Evolutionary conservation across 352 stramenopile genomes (phyloP).

Genomic region (Phytophthora ramorum): DNA sequence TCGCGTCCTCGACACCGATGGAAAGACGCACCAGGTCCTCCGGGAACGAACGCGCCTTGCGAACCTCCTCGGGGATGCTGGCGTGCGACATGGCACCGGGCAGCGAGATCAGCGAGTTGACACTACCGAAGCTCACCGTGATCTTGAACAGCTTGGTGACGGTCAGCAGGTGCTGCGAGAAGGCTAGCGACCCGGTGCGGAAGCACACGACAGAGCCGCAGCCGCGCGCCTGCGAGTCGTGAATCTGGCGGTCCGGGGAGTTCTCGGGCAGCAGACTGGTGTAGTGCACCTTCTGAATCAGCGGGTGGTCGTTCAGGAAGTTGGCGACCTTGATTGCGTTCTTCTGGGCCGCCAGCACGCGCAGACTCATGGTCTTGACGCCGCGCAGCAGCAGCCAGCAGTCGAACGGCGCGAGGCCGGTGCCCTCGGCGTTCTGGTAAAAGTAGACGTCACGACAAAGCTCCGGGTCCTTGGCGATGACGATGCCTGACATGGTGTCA

Average conservation of each 20-base stretch:
- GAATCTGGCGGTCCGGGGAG: conserved; percentile 78
- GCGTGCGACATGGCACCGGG: conserved; percentile 96
- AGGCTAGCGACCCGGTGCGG: conserved; percentile 82
- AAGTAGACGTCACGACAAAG: conserved; percentile 89
- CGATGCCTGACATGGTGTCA: conserved; percentile 95
- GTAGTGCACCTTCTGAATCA: conserved; percentile 92
- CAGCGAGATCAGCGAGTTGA: conserved; percentile 94
- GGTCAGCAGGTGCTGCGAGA: conserved; percentile 91
- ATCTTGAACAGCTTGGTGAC: conserved; percentile 96
- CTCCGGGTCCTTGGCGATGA: conserved; percentile 88
- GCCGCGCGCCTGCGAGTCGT: conserved; percentile 86
- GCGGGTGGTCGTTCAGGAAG: conserved; percentile 87
- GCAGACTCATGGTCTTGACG: conserved; percentile 91
- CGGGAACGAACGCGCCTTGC: conserved; percentile 90
- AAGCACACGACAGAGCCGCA: conserved; percentile 93
- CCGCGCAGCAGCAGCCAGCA: conserved; percentile 91
- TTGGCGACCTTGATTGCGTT: conserved; percentile 92
- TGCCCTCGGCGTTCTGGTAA: conserved; percentile 91
- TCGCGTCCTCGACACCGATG: conserved; percentile 94
- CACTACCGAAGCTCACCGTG: conserved; percentile 93
- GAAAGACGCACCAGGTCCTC: conserved; percentile 95
- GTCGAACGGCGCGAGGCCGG: conserved; percentile 90
- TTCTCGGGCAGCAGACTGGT: conserved; percentile 82
- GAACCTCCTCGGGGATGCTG: conserved; percentile 93
- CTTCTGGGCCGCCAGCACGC: conserved; percentile 81